Percentiles rank a stretch among this genome's conserved stretches.
Evolutionary conservation across 371 early-diverging fungal species (phyloP).

Genomic region (Lichtheimia ramosa): DNA sequence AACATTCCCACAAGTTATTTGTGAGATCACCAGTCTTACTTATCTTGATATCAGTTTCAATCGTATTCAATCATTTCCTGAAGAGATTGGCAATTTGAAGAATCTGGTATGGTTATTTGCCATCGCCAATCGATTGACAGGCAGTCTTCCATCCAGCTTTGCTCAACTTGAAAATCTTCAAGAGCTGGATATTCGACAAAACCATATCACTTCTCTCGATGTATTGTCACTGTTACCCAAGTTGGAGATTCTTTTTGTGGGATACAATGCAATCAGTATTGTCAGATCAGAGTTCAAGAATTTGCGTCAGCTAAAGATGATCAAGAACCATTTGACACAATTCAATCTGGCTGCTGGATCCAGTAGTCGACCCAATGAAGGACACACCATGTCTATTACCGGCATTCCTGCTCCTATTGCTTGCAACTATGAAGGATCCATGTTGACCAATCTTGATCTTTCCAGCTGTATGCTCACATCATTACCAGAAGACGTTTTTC

Average conservation of each 20-base stretch:
- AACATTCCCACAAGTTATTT: conserved; percentile 62
- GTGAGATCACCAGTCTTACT: conserved; percentile 56
- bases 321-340: conserved; percentile 62
- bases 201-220: conserved; percentile 65
- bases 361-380: neutral
- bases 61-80: conserved; percentile 73
- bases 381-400: neutral
- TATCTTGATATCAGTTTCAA: conserved; percentile 86
- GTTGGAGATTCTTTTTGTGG: conserved; percentile 62
- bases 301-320: conserved; percentile 41
- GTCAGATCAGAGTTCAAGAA: conserved; percentile 44
- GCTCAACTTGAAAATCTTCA: conserved; percentile 56
- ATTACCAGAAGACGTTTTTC: conserved; percentile 65
- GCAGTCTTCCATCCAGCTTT: conserved; percentile 65
- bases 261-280: conserved; percentile 65
- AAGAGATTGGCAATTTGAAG: conserved; percentile 67
- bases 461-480: conserved; percentile 73
- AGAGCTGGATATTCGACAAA: conserved; percentile 78
- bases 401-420: conserved; percentile 7
- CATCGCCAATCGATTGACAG: conserved; percentile 73
- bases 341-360: conserved; percentile 25
- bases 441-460: conserved; percentile 58
- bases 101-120: conserved; percentile 62
- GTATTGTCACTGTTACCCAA: conserved; percentile 56
- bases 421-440: neutral